Percentiles rank a stretch among this genome's conserved stretches.
These are phyloP conservation scores for Vanrija pseudolonga DNA, from an alignment of 1,284 basidiomycete genomes.

Conservation along the genomic window DNA sequence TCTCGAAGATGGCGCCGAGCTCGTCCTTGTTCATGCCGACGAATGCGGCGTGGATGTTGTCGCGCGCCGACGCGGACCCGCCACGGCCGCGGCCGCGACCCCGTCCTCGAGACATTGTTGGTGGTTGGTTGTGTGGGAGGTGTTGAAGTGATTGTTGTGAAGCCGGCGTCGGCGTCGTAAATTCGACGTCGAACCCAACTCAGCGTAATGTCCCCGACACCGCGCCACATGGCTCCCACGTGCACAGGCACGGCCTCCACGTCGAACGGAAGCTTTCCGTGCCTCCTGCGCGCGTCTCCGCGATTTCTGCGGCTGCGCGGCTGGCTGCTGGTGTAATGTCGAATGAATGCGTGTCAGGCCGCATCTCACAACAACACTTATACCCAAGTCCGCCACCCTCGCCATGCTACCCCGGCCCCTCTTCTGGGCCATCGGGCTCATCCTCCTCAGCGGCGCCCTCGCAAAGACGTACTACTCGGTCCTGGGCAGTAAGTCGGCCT, in stretches of 20 bases:
- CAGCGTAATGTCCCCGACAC: too few relatives aligned
- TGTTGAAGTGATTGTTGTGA: neutral
- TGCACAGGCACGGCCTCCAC: neutral
- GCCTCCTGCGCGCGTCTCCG: too few relatives aligned
- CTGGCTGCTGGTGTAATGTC: too few relatives aligned
- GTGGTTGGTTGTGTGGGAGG: neutral
- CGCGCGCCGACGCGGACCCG: conserved; percentile 12
- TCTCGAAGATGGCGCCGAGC: conserved; percentile 17
- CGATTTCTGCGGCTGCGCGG: too few relatives aligned
- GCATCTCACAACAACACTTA: neutral
- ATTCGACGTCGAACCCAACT: neutral
- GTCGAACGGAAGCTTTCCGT: neutral
- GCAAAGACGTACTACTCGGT: conserved; percentile 47
- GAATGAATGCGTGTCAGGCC: too few relatives aligned
- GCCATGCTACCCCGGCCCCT: conserved; percentile 7
- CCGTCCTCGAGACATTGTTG: conserved; percentile 10
- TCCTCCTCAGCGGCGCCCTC: conserved; percentile 37
- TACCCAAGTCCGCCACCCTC: neutral
- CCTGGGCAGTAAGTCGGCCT: conserved; percentile 42
- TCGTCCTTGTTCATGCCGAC: conserved; percentile 23
- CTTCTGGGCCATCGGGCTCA: conserved; percentile 15
- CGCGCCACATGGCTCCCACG: neutral
- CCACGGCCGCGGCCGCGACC: conserved; percentile 16
- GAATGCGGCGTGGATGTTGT: conserved; percentile 21
- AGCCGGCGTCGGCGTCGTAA: too few relatives aligned